phyloP scores from a whole-genome alignment of 768 basidiomycete species.

The Russula dissimulans region DNA sequence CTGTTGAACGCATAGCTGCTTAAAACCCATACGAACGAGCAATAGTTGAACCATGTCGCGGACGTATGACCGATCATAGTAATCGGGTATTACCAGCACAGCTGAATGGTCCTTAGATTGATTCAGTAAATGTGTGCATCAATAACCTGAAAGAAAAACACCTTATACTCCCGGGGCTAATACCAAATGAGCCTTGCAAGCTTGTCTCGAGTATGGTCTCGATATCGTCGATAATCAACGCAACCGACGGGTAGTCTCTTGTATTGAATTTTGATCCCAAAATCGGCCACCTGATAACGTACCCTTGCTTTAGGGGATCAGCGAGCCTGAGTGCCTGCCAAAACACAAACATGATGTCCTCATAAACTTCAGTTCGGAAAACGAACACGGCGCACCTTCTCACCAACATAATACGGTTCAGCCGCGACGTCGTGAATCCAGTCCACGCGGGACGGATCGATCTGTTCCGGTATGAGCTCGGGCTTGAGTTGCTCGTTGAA shows the following conservation, averaged over 20 bases:
- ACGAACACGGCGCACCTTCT: constrained; percentile 38
- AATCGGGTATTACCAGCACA: constrained; percentile 85
- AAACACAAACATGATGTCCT: not conserved
- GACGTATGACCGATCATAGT: constrained; percentile 79
- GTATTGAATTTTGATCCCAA: constrained; percentile 76
- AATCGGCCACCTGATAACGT: constrained; percentile 75
- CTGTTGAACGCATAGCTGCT: constrained; percentile 88
- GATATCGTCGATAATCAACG: constrained; percentile 68
- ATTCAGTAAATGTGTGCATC: constrained; percentile 2
- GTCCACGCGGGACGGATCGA: constrained; percentile 74
- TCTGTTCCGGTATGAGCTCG: constrained; percentile 75
- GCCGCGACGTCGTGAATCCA: constrained; percentile 58
- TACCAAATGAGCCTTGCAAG: constrained; percentile 51
- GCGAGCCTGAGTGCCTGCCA: constrained; percentile 58
- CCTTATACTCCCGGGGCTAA: constrained; percentile 53
- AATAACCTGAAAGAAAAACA: constrained; percentile 24
- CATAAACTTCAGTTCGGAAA: not conserved
- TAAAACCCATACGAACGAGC: constrained; percentile 77
- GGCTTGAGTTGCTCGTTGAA: constrained; percentile 82
- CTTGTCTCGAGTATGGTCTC: constrained; percentile 56
- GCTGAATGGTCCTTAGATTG: constrained; percentile 67
- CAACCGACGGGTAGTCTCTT: constrained; percentile 61
- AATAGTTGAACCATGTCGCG: constrained; percentile 68
- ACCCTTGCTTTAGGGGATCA: constrained; percentile 59
- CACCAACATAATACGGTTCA: constrained; percentile 58